Conservation (phyloP, 306 rosid genomes). For the Potentilla sterilis region DNA sequence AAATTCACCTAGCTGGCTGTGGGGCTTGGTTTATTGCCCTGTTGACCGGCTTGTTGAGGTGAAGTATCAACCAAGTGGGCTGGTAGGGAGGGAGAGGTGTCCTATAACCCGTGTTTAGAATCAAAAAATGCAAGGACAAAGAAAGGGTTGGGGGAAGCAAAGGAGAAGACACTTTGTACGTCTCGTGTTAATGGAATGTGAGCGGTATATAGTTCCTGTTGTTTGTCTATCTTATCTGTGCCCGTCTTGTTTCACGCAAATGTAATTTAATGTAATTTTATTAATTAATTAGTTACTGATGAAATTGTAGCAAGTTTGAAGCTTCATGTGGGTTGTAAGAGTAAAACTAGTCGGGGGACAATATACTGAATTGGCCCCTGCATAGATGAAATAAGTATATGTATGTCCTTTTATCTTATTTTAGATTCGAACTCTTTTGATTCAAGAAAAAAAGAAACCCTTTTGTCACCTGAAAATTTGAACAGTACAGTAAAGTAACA, state of each 20-base stretch:
- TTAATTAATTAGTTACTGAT: conserved; percentile 3
- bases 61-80: neutral
- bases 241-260: conserved; percentile 26
- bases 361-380: conserved; percentile 27
- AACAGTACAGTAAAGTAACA: no score
- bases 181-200: conserved; percentile 18
- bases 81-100: conserved; percentile 1
- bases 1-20: conserved; percentile 18
- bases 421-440: neutral
- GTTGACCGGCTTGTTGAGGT: conserved; percentile 14
- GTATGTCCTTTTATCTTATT: neutral
- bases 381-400: conserved; percentile 24
- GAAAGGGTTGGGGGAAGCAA: conserved; percentile 12
- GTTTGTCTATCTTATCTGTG: conserved; percentile 9
- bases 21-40: conserved; percentile 8
- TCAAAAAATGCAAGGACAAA: neutral
- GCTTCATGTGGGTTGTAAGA: conserved; percentile 14
- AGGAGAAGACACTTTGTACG: neutral
- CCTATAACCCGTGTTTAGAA: conserved; percentile 1
- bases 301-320: conserved; percentile 20
- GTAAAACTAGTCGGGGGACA: conserved; percentile 20
- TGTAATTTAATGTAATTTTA: conserved; percentile 22
- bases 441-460: no score
- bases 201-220: conserved; percentile 36
- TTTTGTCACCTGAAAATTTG: no score